A percentile compares a stretch with the other conserved stretches of the same genome.
Evolutionary conservation across 306 rosid species (phyloP).

Genomic region (Mimosa pudica): DNA sequence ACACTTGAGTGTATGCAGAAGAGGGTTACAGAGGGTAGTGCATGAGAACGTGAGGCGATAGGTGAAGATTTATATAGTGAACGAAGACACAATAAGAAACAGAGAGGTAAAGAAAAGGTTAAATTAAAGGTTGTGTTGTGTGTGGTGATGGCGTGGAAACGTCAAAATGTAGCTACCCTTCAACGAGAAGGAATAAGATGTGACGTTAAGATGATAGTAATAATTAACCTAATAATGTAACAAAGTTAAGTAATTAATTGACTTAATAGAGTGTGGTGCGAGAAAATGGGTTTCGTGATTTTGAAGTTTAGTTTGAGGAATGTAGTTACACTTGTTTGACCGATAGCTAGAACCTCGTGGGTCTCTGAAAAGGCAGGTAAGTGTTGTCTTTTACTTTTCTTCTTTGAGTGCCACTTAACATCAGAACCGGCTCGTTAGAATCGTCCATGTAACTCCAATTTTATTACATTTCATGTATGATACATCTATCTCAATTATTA

Average conservation of each 20-base stretch:
- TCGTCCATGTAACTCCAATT: no score
- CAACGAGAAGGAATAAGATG: not conserved
- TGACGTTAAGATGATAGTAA: not conserved
- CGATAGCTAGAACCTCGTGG: slow-evolving; percentile 3
- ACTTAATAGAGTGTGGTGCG: not conserved
- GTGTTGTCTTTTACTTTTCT: not conserved
- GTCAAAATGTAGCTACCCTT: not conserved
- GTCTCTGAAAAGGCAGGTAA: not conserved
- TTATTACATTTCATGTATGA: no score
- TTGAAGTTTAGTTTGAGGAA: not conserved
- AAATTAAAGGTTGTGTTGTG: not conserved
- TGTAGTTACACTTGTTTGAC: not conserved
- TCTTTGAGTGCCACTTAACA: no score
- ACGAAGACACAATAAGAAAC: not conserved
- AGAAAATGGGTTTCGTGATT: not conserved
- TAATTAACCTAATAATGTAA: no score
- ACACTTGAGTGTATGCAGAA: not conserved
- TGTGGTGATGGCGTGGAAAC: not conserved
- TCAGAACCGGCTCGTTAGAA: no score
- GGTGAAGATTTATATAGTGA: not conserved
- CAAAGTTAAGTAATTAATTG: no score
- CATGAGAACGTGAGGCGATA: not conserved
- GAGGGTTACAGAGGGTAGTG: not conserved
- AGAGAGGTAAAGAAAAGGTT: not conserved
- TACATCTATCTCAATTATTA: no score